phyloP scores from a whole-genome alignment of 2,329 filamentous ascomycete genomes.

The Aureobasidium musti region DNA sequence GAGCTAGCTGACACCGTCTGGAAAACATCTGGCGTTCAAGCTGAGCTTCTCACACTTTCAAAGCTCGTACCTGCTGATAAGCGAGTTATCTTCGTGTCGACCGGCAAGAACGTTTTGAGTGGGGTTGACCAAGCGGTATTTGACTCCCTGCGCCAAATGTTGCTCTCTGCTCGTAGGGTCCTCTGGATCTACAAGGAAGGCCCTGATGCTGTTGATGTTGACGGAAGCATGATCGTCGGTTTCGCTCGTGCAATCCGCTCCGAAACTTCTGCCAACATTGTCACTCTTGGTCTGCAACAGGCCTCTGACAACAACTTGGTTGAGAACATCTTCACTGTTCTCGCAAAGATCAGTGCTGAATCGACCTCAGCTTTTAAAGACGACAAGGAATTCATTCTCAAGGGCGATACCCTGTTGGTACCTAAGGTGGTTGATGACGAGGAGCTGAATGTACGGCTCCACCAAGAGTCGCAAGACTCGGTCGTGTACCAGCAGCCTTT shows the following conservation, averaged over 20 bases:
- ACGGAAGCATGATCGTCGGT: conserved; percentile 15
- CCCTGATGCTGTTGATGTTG: not conserved
- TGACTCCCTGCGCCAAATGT: not conserved
- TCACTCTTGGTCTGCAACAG: conserved; percentile 13
- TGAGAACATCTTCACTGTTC: not conserved
- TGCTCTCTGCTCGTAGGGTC: conserved; percentile 1
- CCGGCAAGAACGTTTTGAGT: not conserved
- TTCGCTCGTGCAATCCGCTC: conserved; percentile 14
- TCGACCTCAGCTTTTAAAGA: conserved; percentile 8
- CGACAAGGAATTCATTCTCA: conserved; percentile 16
- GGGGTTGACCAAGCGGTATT: not conserved
- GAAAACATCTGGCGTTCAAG: not conserved
- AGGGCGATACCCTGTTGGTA: not conserved
- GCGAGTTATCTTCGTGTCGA: conserved; percentile 4
- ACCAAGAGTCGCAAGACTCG: conserved; percentile 12
- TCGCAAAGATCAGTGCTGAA: not conserved
- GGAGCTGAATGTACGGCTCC: conserved; percentile 4
- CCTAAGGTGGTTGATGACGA: conserved; percentile 6
- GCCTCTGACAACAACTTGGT: not conserved
- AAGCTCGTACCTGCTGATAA: not conserved
- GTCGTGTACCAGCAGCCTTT: conserved; percentile 16
- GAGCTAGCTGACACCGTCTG: not conserved
- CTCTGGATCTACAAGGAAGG: conserved; percentile 14
- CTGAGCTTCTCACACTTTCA: not conserved
- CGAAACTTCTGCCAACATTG: conserved; percentile 14